phyloP scores from a whole-genome alignment of 2,329 filamentous ascomycete species.

The Claviceps sorghi region DNA sequence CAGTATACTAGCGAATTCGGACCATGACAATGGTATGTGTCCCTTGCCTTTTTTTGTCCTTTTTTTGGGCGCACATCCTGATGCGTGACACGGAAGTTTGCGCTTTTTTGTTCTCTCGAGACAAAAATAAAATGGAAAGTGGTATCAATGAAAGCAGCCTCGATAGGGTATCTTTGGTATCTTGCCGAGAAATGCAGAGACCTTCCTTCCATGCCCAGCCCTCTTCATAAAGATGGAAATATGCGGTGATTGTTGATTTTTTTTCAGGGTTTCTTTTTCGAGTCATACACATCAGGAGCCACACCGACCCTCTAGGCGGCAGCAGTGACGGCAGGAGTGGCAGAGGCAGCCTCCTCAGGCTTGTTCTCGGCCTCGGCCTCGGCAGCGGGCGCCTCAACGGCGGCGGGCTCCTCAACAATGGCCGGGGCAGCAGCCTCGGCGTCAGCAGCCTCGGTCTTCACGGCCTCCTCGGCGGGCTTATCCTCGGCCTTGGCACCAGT shows the following conservation, averaged over 20 bases:
- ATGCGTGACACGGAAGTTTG: slow-evolving; percentile 10
- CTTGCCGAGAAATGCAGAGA: slow-evolving; percentile 39
- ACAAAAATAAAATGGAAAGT: slow-evolving; percentile 20
- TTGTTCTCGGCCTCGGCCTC: slow-evolving; percentile 25
- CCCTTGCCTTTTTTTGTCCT: slow-evolving; percentile 1
- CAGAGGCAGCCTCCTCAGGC: slow-evolving; percentile 25
- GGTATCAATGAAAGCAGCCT: slow-evolving; percentile 34
- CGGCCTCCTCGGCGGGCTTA: slow-evolving; percentile 22
- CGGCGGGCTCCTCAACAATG: slow-evolving; percentile 14
- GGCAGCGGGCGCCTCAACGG: slow-evolving; percentile 11
- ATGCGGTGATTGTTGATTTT: slow-evolving; percentile 12
- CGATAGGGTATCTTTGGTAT: slow-evolving; percentile 39
- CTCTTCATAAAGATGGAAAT: slow-evolving; percentile 19
- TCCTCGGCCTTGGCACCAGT: slow-evolving; percentile 28
- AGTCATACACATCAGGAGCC: slow-evolving; percentile 13
- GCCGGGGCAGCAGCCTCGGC: slow-evolving; percentile 16
- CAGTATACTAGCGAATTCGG: slow-evolving; percentile 11
- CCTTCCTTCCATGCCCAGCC: slow-evolving; percentile 33
- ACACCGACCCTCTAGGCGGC: slow-evolving; percentile 29
- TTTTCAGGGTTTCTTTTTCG: slow-evolving; percentile 10
- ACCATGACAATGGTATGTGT: slow-evolving; percentile 1
- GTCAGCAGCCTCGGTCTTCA: slow-evolving; percentile 18
- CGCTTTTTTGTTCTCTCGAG: slow-evolving; percentile 6
- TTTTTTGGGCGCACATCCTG: slow-evolving; percentile 8
- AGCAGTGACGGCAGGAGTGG: slow-evolving; percentile 34